Evolutionary conservation across 306 rosid species (phyloP), one percentile per base, ranked within the genome.

Genomic region (Begonia masoniana): DNA sequence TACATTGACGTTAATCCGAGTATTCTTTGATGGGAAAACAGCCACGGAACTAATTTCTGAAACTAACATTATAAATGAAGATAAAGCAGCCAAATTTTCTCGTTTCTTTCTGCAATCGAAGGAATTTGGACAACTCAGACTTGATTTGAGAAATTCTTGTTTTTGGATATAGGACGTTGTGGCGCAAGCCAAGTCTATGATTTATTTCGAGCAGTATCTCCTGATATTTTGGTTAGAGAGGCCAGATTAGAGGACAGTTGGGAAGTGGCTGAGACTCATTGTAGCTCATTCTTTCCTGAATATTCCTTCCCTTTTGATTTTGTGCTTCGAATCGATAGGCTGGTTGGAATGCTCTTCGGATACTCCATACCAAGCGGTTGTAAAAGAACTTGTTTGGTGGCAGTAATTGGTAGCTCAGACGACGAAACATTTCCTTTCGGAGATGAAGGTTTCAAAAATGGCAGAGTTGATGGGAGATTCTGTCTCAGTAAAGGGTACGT

Each of bases 261-360:
- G 99, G 99, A 83, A 78, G 99, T 91, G 67, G 99, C 96, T 15
- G 96, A 92, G 84, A 92, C 93, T 61, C 99, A 86, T 58, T 92
- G 99, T 88, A 86, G 99, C 77, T 86, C 95, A 35, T 92, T 92
- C 84, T 92, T 83, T 78, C 99, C 94, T 5, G 87, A 74, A 10
- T 86, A 86, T 64, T 64, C 80, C 11, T 92, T 92, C 73, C 99
- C 99, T 11, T 65, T 92, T 57, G 93, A 86, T 63, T 86, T 86
- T 56, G 79, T 92, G 62, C 71, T 92, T 63, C 72, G 96, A 69
- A 64, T 86, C 69, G 93, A 92, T 74, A 80, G 96, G 78, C 60
- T 92, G 69, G 77, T 83, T 43, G 96, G 77, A 24, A 83, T 92
- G 96, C 62, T 86, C 10, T 87, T 86, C 0, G 93, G 99, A 56